Evolutionary conservation across 2,329 filamentous ascomycete genomes (phyloP), one percentile per base, ranked within the genome.

Genomic region (Fusarium cyanostomum): DNA sequence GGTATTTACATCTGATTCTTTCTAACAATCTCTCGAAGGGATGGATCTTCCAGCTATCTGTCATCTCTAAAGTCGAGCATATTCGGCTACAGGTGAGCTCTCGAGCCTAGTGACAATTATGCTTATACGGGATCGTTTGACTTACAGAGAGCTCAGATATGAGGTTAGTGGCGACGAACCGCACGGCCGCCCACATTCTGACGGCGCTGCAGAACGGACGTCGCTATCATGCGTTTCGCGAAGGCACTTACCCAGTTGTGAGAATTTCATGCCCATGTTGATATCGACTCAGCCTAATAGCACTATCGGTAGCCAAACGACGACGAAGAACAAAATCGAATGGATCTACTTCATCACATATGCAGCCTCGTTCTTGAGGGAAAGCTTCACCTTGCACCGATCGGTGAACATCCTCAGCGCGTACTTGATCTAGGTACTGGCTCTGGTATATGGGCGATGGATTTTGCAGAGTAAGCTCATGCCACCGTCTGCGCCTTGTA

Each of bases 1-100:
- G n/a, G n/a, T n/a, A n/a, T n/a, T n/a, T n/a, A n/a, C n/a, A n/a
- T n/a, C n/a, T n/a, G n/a, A n/a, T n/a, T n/a, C n/a, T n/a, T n/a
- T n/a, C n/a, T n/a, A n/a, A n/a, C n/a, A n/a, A n/a, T n/a, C n/a
- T n/a, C n/a, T 12, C 1, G 3, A 4, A 56, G 61, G 4, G 30
- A 30, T 8, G 56, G 54, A 16, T 27, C 38, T 6, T 35, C 34
- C 1, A 64, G 61, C 0, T 60, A 60, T n/a, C 18, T 64, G 1
- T 51, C 61, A 5, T 64, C 61, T 10, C 21, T 64, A 1, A 64
- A 64, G 9, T 52, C 61, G 2, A 64, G 61, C 30, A 60, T 64
- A 9, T 48, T 45, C 8, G 56, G 56, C 15, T 64, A 63, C 3
- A 48, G 45, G 61, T 64, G 11, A 26, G 37, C 15, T 3, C 5